These are phyloP conservation scores for Physcomitrium patens DNA, from an alignment of 225 moss, liverwort and hornwort genomes.

Conservation along the genomic window DNA sequence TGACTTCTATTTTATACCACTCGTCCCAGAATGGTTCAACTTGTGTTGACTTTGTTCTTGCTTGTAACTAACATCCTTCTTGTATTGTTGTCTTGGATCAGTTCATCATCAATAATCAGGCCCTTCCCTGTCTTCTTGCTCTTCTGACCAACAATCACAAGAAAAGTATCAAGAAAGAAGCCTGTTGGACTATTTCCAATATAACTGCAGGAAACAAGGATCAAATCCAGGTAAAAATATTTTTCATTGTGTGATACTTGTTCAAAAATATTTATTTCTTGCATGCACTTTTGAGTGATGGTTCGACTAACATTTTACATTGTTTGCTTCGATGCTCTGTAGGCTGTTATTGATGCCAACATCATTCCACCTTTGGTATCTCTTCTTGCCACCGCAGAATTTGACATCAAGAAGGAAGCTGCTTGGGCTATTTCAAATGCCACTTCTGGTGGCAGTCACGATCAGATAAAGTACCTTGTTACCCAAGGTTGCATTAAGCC, in stretches of 20 bases:
- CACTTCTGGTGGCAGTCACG: conserved; percentile 89
- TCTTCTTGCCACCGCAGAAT: conserved; percentile 80
- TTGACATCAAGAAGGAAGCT: conserved; percentile 98
- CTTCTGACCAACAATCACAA: conserved; percentile 88
- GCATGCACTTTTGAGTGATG: rapidly evolving
- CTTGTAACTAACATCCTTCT: too few species aligned
- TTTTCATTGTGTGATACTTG: background rate
- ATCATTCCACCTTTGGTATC: conserved; percentile 93
- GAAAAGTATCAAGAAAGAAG: conserved; percentile 98
- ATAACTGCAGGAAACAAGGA: conserved; percentile 98
- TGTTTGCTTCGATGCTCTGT: background rate
- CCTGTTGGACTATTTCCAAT: conserved; percentile 97
- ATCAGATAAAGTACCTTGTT: conserved; percentile 98
- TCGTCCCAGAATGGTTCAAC: too few species aligned
- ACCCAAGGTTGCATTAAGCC: conserved; percentile 97
- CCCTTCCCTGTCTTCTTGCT: conserved; percentile 80
- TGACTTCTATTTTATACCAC: too few species aligned
- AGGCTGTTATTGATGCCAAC: conserved; percentile 94
- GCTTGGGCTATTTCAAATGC: conserved; percentile 98
- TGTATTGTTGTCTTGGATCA: conserved; percentile 4
- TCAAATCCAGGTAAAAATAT: conserved; percentile 70
- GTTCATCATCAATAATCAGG: conserved; percentile 98
- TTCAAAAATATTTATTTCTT: background rate
- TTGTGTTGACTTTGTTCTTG: too few species aligned
- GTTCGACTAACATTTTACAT: background rate